Evolutionary conservation across 129 eudicot species (phyloP), one percentile per base, ranked within the genome.

Genomic region (Saposhnikovia divaricata): DNA sequence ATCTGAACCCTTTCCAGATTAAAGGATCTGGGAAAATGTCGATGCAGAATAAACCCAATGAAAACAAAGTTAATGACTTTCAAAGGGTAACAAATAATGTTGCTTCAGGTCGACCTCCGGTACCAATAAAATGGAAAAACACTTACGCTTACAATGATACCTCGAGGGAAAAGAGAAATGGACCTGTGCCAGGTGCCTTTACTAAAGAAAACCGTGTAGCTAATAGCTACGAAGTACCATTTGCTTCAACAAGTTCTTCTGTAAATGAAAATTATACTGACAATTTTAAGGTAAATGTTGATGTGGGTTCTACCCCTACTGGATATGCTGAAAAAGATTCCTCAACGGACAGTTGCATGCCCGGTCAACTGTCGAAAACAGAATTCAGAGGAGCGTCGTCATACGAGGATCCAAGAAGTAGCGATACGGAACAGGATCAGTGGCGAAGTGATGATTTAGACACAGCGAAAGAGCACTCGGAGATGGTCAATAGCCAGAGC

Each of bases 1-100:
- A 96, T 47, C 95, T 96, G 39, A 96, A 96, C 81, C 99, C 99
- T 15, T 96, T 96, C 84, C 93, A 89, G 72, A 84, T 89, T 48
- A 91, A 91, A 84, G 96, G 94, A 25, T 81, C 97, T 43, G 91
- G 96, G 76, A 93, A 86, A 78, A 77, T 77, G 72, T 80, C 74
- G 31, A 81, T 83, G 78, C 90, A 86, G 82, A 86, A 79, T 77
- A 86, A 79, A 82, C 83, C 86, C 66, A 51, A 78, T 45, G 87
- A 82, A 80, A 88, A 83, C 77, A 89, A 86, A 84, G 85, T 80
- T 77, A 88, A 86, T 77, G 87, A 87, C 76, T 75, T 84, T 79
- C 89, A 83, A 34, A 88, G 87, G 90, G 57, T 82, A 25, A 95
- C 84, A 80, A 87, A 83, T 69, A 87, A 85, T 61, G 82, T 79